Conservation (phyloP, 2,329 filamentous ascomycete species). For the Talaromyces sp. region DNA sequence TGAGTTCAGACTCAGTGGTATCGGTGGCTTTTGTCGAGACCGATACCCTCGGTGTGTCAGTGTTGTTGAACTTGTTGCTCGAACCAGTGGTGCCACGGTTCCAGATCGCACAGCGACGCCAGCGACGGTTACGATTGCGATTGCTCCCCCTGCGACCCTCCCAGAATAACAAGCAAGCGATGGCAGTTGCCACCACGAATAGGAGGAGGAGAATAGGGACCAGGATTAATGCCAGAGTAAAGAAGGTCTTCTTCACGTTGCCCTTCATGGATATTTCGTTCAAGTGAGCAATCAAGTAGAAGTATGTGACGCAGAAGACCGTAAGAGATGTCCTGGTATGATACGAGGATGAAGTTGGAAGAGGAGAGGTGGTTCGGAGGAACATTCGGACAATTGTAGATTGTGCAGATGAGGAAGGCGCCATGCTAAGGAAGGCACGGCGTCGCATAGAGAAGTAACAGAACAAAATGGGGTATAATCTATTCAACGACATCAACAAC, state of each 20-base stretch:
- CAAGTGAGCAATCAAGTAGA: background rate
- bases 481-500: background rate
- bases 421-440: background rate
- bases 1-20: conserved; percentile 26
- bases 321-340: background rate
- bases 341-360: conserved; percentile 2
- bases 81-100: conserved; percentile 4
- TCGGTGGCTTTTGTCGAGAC: conserved; percentile 33
- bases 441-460: background rate
- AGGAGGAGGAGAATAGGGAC: conserved; percentile 48
- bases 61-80: conserved; percentile 27
- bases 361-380: background rate
- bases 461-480: background rate
- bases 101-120: conserved; percentile 7
- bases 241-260: conserved; percentile 35
- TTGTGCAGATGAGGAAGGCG: background rate
- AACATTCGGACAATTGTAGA: no score
- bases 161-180: conserved; percentile 40
- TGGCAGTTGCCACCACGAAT: conserved; percentile 34
- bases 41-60: conserved; percentile 32
- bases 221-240: conserved; percentile 45
- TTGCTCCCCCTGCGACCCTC: background rate
- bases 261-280: conserved; percentile 30
- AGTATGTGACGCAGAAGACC: background rate
- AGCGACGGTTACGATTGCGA: background rate